Evolutionary conservation across 345 rosid genomes (phyloP).

Genomic region (Salix brachista): DNA sequence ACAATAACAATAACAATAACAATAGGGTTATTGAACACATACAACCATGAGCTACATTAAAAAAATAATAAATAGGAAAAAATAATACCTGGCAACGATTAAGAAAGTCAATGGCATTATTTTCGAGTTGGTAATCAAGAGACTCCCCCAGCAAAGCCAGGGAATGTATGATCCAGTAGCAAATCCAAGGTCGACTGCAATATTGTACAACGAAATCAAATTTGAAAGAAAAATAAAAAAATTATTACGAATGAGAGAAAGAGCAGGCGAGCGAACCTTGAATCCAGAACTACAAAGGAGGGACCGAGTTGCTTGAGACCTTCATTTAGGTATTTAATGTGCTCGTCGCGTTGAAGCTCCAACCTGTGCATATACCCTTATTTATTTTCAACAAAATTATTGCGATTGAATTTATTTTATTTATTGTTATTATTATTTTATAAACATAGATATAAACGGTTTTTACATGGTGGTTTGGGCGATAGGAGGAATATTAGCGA

Average conservation of each 20-base stretch:
- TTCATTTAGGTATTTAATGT: conserved; percentile 57
- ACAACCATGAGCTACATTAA: background rate
- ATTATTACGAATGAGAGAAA: background rate
- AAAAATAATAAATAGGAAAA: background rate
- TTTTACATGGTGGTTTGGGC: conserved; percentile 49
- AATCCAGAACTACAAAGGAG: conserved; percentile 63
- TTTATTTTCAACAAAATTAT: background rate
- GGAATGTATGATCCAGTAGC: conserved; percentile 95
- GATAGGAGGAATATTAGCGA: conserved; percentile 41
- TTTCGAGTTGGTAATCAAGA: conserved; percentile 54
- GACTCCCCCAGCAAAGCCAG: conserved; percentile 73
- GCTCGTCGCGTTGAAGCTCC: conserved; percentile 78
- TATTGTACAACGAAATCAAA: background rate
- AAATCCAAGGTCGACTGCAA: conserved; percentile 89
- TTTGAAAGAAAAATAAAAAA: background rate
- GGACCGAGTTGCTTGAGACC: conserved; percentile 64
- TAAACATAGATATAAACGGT: no score
- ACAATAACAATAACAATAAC: no score
- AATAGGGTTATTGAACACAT: background rate
- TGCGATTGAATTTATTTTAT: no score
- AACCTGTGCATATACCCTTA: conserved; percentile 30
- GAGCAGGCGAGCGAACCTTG: conserved; percentile 44
- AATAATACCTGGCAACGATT: conserved; percentile 67
- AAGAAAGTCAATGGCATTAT: conserved; percentile 59
- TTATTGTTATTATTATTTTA: no score